Evolutionary conservation across 1,284 basidiomycete species (phyloP), one percentile per base, ranked within the genome.

Genomic region (Vanrija sp.): DNA sequence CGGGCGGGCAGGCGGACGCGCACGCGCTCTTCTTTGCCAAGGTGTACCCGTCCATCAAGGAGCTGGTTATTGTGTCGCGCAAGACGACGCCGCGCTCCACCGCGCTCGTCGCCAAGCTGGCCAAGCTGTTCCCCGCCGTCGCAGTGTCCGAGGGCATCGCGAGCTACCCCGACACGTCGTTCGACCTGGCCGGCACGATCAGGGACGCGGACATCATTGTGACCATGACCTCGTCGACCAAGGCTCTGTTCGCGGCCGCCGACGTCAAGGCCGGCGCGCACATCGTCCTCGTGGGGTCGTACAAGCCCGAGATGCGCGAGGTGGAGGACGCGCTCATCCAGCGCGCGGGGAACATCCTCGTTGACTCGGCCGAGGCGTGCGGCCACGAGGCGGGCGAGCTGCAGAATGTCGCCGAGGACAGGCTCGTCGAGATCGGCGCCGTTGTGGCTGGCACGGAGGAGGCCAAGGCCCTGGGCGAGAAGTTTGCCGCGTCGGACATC

Each of bases 271-370:
- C 80, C 0, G 85, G 86, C 0, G 80, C 87, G 0, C 87, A 90
- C 64, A 65, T 93, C 42, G 84, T 89, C 57, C 77, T 93, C 3
- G 83, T 91, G 34, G 89, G 91, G 14, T 38, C 43, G 19, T 93
- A 89, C 68, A 91, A 82, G 29, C 86, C 87, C 0, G 67, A 77
- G 15, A 94, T 93, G 91, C 81, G 80, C 52, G 91, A 94, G 67
- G 81, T 89, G 7, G 85, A 87, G 46, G 72, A 66, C 0, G 78
- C 75, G 0, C 79, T 91, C 16, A 73, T 92, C 21, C 68, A 73
- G 39, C 76, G 83, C 1, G 81, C 81, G 0, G 79, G 78, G 19
- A 49, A 69, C 14, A 65, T 91, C 15, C 76, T 89, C 0, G 89
- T 92, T 0, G 90, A 92, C 69, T 89, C 87, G 1, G 75, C 79